Conservation (phyloP, 148 eudicot genomes). For the Chenopodium formosanum region DNA sequence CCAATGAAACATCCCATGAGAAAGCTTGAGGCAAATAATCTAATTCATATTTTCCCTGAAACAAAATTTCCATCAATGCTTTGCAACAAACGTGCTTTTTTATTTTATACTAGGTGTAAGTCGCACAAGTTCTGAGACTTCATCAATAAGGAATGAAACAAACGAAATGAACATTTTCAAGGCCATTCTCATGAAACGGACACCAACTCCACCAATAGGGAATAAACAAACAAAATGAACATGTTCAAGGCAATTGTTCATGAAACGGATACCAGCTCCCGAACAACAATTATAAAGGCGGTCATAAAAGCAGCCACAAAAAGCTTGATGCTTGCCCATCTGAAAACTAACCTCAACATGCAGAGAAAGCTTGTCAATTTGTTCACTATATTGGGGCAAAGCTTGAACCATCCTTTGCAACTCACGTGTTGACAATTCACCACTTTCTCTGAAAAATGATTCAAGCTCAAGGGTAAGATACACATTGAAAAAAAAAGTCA, state of each 20-base stretch:
- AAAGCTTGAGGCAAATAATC: neutral
- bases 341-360: conserved; percentile 84
- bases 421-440: conserved; percentile 81
- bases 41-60: neutral
- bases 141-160: too few species aligned
- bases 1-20: neutral
- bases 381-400: conserved; percentile 93
- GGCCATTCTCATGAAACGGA: too few species aligned
- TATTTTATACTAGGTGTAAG: neutral
- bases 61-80: neutral
- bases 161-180: too few species aligned
- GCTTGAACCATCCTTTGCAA: conserved; percentile 94
- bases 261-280: neutral
- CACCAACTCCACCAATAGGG: neutral
- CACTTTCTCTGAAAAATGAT: conserved; percentile 54
- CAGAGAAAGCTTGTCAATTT: conserved; percentile 86
- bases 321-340: neutral
- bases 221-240: neutral
- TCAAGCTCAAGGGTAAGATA: conserved; percentile 16
- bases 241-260: neutral
- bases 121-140: neutral
- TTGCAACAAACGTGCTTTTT: too few species aligned
- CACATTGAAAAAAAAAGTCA: neutral
- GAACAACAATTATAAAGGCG: neutral
- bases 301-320: neutral